Base-by-base conservation (phyloP, 768 basidiomycete species). In the Tricholoma hemisulphureum region DNA sequence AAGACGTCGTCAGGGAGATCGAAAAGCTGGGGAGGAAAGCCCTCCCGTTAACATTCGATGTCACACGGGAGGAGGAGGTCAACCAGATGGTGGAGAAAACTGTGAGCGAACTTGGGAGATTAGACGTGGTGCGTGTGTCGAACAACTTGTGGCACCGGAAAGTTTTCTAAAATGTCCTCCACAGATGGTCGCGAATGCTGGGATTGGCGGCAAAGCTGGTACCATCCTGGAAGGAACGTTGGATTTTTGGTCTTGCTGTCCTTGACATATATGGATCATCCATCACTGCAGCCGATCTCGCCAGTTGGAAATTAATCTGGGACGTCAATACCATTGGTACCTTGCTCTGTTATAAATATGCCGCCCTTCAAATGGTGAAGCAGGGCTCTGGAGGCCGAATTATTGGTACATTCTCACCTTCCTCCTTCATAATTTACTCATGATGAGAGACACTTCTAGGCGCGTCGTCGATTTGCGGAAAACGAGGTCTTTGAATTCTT, bases 121-220 rank as follows among this genome's bases (percentile, higher is more conserved):
- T 46, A 9, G 43, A 24, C 6, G 43, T 46, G 45, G 24, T 46
- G 23, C 13, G 13, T n/a, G 13, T 9, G 9, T 43, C 20, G 4
- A 2, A 4, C 2, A 2, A 2, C 14, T 26, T 16, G 11, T 14
- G 13, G 7, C 7, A 43, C 20, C 6, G 10, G 10, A 13, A 26
- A 16, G 4, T 46, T 23, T 14, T 26, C 7, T 16, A 14, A 24
- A 1, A 1, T 0, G 4, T 26, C 4, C 7, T 45, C 24, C 4
- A 7, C 57, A 76, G 75, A 76, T 80, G 76, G 71, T 81, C 2
- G 78, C 80, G 4, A 81, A 81, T 64, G 80, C 79, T 5, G 79
- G 78, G 1, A 69, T 77, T 46, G 52, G 58, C 45, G 26, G 51
- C 21, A 16, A 51, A 4, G 10, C 58, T 2, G 58, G 58, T 31